Percentiles rank a stretch among this genome's conserved stretches.
Evolutionary conservation across 352 stramenopile genomes (phyloP).

Genomic region (Globisporangium abappressorium): DNA sequence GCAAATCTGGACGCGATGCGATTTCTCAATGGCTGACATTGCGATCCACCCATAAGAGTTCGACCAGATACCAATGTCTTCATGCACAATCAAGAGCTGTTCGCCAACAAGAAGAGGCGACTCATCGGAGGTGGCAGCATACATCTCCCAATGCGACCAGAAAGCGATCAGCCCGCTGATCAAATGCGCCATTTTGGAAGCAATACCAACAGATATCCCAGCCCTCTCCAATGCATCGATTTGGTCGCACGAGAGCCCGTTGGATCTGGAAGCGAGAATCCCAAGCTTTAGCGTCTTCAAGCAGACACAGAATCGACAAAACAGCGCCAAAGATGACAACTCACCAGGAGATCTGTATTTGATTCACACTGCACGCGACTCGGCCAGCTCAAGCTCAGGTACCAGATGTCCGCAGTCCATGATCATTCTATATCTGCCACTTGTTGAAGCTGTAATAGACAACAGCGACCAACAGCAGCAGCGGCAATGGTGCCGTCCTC

Average conservation of each 20-base stretch:
- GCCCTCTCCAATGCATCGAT: background rate
- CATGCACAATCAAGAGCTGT: background rate
- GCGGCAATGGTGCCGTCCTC: slow-evolving; percentile 1
- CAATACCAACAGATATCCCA: background rate
- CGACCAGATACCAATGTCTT: background rate
- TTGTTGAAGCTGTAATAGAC: background rate
- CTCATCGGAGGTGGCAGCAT: background rate
- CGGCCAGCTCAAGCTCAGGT: background rate
- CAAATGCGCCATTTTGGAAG: background rate
- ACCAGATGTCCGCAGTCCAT: background rate
- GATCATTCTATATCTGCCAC: background rate
- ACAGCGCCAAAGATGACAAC: background rate
- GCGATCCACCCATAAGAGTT: slow-evolving; percentile 11
- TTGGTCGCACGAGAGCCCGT: slow-evolving; percentile 10
- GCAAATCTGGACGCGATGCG: slow-evolving; percentile 8
- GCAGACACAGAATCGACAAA: background rate
- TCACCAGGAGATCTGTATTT: background rate
- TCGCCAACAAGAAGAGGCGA: background rate
- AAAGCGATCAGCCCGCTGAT: background rate
- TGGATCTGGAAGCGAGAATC: slow-evolving; percentile 1
- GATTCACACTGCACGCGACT: slow-evolving; percentile 3
- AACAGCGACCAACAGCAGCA: background rate
- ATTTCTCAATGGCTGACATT: slow-evolving; percentile 5
- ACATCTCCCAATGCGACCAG: background rate
- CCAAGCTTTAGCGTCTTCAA: background rate